Evolutionary conservation across 345 rosid species (phyloP).

Genomic region (Gossypium arboreum): DNA sequence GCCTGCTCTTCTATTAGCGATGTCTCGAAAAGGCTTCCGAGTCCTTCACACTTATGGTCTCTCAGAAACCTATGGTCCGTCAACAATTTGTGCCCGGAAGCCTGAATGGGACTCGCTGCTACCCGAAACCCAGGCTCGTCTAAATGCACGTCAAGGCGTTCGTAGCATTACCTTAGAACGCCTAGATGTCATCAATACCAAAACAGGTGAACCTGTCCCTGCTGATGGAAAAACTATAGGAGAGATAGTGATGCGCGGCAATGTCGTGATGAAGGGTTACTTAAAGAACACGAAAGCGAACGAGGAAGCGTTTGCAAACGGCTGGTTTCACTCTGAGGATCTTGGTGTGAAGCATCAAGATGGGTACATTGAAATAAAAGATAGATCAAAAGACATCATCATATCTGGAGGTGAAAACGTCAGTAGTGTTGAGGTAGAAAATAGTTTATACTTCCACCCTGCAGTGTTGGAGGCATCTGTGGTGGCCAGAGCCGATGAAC

Average conservation of each 20-base stretch:
- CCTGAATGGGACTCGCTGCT: constrained; percentile 87
- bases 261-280: constrained; percentile 83
- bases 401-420: constrained; percentile 95
- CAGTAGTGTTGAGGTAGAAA: constrained; percentile 83
- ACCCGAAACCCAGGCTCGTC: constrained; percentile 63
- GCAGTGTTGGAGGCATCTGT: constrained; percentile 80
- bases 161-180: constrained; percentile 60
- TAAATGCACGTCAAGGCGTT: constrained; percentile 93
- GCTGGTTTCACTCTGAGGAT: constrained; percentile 90
- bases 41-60: constrained; percentile 86
- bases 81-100: constrained; percentile 85
- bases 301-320: constrained; percentile 69
- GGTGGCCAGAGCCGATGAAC: constrained; percentile 78
- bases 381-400: constrained; percentile 84
- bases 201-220: constrained; percentile 62
- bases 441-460: constrained; percentile 61
- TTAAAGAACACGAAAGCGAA: constrained; percentile 76
- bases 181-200: constrained; percentile 62
- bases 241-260: constrained; percentile 82
- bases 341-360: constrained; percentile 88
- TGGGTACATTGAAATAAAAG: constrained; percentile 78
- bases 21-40: constrained; percentile 74
- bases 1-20: constrained; percentile 59
- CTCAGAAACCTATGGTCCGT: constrained; percentile 91
- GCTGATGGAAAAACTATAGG: constrained; percentile 81